phyloP scores from a whole-genome alignment of 2,329 filamentous ascomycete species.

The Arthroderma uncinatum region DNA sequence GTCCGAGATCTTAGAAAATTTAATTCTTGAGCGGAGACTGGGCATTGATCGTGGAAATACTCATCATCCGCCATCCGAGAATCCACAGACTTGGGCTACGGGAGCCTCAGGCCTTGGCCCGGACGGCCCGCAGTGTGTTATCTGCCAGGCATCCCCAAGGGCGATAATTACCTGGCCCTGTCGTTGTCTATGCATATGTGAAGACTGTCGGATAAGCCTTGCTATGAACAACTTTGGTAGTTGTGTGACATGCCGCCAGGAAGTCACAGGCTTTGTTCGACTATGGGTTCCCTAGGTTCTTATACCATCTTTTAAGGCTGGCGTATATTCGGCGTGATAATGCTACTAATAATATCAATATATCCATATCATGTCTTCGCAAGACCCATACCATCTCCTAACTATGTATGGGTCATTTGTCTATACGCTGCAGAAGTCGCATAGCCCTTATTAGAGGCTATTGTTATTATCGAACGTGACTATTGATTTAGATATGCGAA shows the following conservation, averaged over 20 bases:
- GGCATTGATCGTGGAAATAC: constrained; percentile 17
- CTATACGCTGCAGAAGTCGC: no score
- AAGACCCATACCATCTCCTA: neutral
- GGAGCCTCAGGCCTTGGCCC: constrained; percentile 65
- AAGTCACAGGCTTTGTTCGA: constrained; percentile 79
- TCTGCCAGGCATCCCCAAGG: constrained; percentile 76
- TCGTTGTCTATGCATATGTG: constrained; percentile 83
- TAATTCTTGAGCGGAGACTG: constrained; percentile 46
- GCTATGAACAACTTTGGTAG: constrained; percentile 97
- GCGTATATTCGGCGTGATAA: neutral
- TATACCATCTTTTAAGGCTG: neutral
- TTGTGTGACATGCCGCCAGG: constrained; percentile 84
- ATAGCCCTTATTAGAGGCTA: no score
- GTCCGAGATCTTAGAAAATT: constrained; percentile 46
- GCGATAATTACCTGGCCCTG: constrained; percentile 95
- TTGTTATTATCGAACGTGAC: no score
- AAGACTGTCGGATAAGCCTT: constrained; percentile 84
- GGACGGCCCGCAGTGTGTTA: constrained; percentile 74
- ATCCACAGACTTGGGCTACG: constrained; percentile 47
- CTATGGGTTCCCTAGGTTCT: constrained; percentile 63
- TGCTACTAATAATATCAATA: neutral
- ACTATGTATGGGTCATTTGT: no score
- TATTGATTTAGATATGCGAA: no score
- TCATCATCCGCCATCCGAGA: constrained; percentile 9
- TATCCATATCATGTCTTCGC: neutral